These are phyloP conservation scores for Hypoxylon sp. DNA, from an alignment of 2,329 filamentous ascomycete species.

Conservation along the genomic window DNA sequence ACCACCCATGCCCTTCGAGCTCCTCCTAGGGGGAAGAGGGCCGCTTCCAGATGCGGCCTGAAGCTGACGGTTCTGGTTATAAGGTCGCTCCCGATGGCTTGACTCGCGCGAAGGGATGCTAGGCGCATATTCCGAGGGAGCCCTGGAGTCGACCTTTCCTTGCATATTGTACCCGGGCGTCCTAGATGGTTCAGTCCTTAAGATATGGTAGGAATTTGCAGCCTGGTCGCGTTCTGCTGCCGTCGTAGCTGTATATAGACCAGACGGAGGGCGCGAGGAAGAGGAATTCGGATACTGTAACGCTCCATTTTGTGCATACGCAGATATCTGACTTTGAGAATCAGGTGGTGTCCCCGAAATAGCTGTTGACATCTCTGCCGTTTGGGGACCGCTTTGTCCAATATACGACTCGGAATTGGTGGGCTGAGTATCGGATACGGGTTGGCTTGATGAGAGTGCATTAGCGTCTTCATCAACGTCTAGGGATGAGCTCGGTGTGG, in stretches of 20 bases:
- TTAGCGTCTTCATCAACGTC: slow-evolving; percentile 53
- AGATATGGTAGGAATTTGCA: slow-evolving; percentile 57
- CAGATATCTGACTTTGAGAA: slow-evolving; percentile 44
- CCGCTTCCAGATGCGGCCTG: slow-evolving; percentile 65
- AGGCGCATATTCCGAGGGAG: slow-evolving; percentile 69
- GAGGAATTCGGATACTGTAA: slow-evolving; percentile 47
- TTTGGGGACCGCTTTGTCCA: slow-evolving; percentile 42
- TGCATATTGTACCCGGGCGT: slow-evolving; percentile 69
- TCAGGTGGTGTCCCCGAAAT: slow-evolving; percentile 46
- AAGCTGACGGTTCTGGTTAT: slow-evolving; percentile 71
- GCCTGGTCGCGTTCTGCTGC: slow-evolving; percentile 53
- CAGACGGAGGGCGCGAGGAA: slow-evolving; percentile 53
- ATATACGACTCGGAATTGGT: slow-evolving; percentile 47
- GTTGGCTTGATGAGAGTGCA: slow-evolving; percentile 43
- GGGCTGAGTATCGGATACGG: slow-evolving; percentile 34
- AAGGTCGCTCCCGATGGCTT: slow-evolving; percentile 77
- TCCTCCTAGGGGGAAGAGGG: slow-evolving; percentile 79
- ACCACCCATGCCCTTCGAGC: slow-evolving; percentile 78
- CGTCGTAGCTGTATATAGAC: slow-evolving; percentile 48
- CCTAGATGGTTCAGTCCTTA: slow-evolving; percentile 70
- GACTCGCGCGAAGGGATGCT: slow-evolving; percentile 75
- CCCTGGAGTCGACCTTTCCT: slow-evolving; percentile 73
- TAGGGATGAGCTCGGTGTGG: slow-evolving; percentile 55
- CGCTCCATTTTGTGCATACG: slow-evolving; percentile 45
- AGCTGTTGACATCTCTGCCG: slow-evolving; percentile 42